Percentiles rank a stretch among this genome's conserved stretches.
Evolutionary conservation across 164 flowering plant genomes (phyloP).

Genomic region (Piper betle): DNA sequence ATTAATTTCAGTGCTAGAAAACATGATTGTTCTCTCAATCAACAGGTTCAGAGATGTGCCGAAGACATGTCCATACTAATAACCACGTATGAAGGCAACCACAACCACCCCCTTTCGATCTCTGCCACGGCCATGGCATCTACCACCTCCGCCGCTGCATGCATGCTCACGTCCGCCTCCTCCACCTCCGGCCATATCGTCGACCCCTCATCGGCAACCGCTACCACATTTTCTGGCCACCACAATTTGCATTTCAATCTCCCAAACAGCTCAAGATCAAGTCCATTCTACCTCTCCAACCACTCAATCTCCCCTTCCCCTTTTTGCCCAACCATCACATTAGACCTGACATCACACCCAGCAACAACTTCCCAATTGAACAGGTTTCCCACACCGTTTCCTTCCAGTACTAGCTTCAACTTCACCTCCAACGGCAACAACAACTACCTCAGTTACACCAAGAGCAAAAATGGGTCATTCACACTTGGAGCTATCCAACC

Average conservation of each 20-base stretch:
- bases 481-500: slow-evolving; percentile 14
- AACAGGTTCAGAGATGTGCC: slow-evolving; percentile 85
- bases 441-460: slow-evolving; percentile 21
- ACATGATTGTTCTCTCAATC: neutral
- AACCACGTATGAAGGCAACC: slow-evolving; percentile 94
- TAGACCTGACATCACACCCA: slow-evolving; percentile 64
- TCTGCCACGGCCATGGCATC: slow-evolving; percentile 95
- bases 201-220: neutral
- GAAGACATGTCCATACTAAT: slow-evolving; percentile 79
- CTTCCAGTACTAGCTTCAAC: slow-evolving; percentile 44
- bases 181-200: slow-evolving; percentile 16
- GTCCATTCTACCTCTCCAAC: slow-evolving; percentile 44
- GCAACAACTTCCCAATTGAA: slow-evolving; percentile 16
- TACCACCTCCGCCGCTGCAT: slow-evolving; percentile 86
- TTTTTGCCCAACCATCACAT: slow-evolving; percentile 71
- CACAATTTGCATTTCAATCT: slow-evolving; percentile 50
- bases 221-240: slow-evolving; percentile 18
- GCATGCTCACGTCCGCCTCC: slow-evolving; percentile 68
- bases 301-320: slow-evolving; percentile 43
- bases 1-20: no score
- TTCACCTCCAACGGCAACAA: slow-evolving; percentile 22
- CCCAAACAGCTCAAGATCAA: slow-evolving; percentile 35
- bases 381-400: neutral
- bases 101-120: slow-evolving; percentile 72
- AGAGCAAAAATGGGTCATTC: slow-evolving; percentile 18